Base-by-base conservation (phyloP, 768 basidiomycete species). In the Hebeloma cylindrosporum region DNA sequence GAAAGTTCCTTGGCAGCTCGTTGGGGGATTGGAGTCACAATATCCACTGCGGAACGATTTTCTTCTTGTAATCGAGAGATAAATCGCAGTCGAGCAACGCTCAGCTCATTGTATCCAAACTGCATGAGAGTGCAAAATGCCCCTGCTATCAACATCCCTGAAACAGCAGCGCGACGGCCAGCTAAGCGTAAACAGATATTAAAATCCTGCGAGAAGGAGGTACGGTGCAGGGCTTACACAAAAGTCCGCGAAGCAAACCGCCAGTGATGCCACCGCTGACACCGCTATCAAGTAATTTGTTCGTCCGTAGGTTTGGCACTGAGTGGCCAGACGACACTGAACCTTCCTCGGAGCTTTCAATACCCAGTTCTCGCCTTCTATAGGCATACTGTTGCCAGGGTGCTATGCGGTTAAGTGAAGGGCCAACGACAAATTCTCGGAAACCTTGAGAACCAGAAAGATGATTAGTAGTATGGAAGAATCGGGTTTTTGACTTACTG, bases 361-460 rank as follows among this genome's bases (percentile, higher is more conserved):
- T 52, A 29, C 47, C 61, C 4, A 63, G 48, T 16, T 67, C 60
- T 43, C 56, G 56, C 47, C 66, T 65, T 59, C 70, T 70, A 41
- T 71, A 66, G 42, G 65, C 66, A 55, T 80, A 81, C 49, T 79
- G 75, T 30, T 66, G 63, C 55, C 69, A 73, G 2, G 74, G 64
- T n/a, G 74, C 58, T 1, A 63, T 62, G 17, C 65, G 64, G 7
- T 74, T 66, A 31, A 91, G 64, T 1, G 77, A 45, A 1, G 92
- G 92, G 33, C 78, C 78, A 38, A 91, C 66, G n/a, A 78, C 57
- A 58, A 82, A 88, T 72, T 93, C 92, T 48, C 89, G 79, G 40
- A 86, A 60, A 46, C 79, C 92, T 93, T 51, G 11, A 40, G 34
- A 22, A 39, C 23, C 28, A 25, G 13, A 18, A n/a, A n/a, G n/a